A percentile compares a stretch with the other conserved stretches of the same genome.
phyloP scores from a whole-genome alignment of 2,329 filamentous ascomycete species.

The Herpomyces periplanetae region DNA sequence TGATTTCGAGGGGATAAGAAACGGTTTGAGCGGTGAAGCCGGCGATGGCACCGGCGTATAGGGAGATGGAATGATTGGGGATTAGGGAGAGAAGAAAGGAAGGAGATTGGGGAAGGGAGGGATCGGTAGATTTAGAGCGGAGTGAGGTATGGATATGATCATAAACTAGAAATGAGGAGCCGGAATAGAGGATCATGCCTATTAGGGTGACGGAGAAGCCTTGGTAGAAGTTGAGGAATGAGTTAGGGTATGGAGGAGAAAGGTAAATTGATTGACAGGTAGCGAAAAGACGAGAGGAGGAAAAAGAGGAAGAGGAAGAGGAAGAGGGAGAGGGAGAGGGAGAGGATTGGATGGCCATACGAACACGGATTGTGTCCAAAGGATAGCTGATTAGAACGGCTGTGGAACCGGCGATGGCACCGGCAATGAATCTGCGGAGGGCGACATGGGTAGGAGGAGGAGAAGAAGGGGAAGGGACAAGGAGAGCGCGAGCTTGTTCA shows the following conservation, averaged over 20 bases:
- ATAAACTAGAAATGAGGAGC: slow-evolving; percentile 76
- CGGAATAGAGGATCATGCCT: slow-evolving; percentile 87
- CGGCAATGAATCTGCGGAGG: slow-evolving; percentile 28
- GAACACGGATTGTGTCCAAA: slow-evolving; percentile 61
- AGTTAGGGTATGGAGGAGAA: slow-evolving; percentile 6
- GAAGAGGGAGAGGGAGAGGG: slow-evolving; percentile 10
- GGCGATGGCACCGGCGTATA: slow-evolving; percentile 43
- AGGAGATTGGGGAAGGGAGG: slow-evolving; percentile 36
- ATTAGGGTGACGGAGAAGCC: slow-evolving; percentile 63
- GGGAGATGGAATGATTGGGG: slow-evolving; percentile 13
- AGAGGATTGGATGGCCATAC: slow-evolving; percentile 68
- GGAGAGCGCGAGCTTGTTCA: slow-evolving; percentile 47
- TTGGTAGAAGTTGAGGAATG: slow-evolving; percentile 57
- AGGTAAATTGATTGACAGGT: slow-evolving; percentile 4
- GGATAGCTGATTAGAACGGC: slow-evolving; percentile 91
- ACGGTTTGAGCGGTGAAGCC: slow-evolving; percentile 63
- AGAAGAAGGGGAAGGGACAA: too few species aligned
- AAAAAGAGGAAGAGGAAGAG: slow-evolving; percentile 7
- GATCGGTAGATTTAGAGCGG: slow-evolving; percentile 21
- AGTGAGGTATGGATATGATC: slow-evolving; percentile 58
- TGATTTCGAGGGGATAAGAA: slow-evolving; percentile 74
- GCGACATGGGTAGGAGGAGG: slow-evolving; percentile 29
- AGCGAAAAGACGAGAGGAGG: slow-evolving; percentile 5
- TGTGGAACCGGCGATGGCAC: slow-evolving; percentile 38
- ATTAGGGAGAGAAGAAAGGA: slow-evolving; percentile 9